phyloP scores from a whole-genome alignment of 1,284 basidiomycete species.

The Ustilago shanxiensis region DNA sequence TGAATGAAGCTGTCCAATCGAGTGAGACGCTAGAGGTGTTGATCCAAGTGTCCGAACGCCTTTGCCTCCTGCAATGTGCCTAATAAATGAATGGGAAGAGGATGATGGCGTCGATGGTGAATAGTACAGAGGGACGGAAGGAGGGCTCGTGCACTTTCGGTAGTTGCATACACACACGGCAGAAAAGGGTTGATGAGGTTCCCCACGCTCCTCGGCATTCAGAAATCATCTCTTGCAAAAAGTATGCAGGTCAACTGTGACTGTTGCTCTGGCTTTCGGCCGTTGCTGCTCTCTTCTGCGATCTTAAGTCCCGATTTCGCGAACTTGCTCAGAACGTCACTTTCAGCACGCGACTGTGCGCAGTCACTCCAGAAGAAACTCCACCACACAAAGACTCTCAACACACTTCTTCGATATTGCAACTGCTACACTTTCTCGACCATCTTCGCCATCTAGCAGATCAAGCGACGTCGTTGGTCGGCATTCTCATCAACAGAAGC shows the following conservation, averaged over 20 bases:
- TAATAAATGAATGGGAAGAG: neutral
- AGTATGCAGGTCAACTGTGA: neutral
- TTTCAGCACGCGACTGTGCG: slow-evolving; percentile 16
- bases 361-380: slow-evolving; percentile 6
- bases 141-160: slow-evolving; percentile 34
- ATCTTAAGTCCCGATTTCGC: neutral
- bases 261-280: slow-evolving; percentile 14
- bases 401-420: neutral
- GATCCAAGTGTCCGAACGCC: too few relatives aligned
- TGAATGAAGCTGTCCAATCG: too few relatives aligned
- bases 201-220: slow-evolving; percentile 15
- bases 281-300: slow-evolving; percentile 4
- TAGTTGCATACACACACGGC: neutral
- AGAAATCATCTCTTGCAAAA: neutral
- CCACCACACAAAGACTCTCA: neutral
- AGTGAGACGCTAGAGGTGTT: too few relatives aligned
- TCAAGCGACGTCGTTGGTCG: neutral
- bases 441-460: neutral
- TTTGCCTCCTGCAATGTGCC: too few relatives aligned
- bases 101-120: neutral
- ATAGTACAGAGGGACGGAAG: neutral
- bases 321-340: neutral
- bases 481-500: slow-evolving; percentile 6
- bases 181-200: slow-evolving; percentile 2
- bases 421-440: neutral